A percentile compares a stretch with the other conserved stretches of the same genome.
Evolutionary conservation across 805 yeast genomes (phyloP).

Genomic region (Cyberlindnera japonica): DNA sequence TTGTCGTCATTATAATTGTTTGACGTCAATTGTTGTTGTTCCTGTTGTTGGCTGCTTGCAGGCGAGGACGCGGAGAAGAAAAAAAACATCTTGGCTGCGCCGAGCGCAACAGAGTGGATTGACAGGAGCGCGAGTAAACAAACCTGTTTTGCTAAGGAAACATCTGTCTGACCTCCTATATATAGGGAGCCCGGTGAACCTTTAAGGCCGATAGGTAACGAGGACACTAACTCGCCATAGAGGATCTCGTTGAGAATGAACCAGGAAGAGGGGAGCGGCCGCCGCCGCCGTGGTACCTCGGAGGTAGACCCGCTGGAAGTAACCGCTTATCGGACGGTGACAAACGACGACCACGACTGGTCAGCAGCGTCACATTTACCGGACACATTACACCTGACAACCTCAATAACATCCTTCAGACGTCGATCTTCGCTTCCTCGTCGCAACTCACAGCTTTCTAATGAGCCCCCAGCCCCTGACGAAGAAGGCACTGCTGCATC

Average conservation of each 20-base stretch:
- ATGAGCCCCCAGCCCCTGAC: not conserved
- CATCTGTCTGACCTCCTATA: too few relatives aligned
- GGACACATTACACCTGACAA: constrained; percentile 8
- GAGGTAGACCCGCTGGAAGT: constrained; percentile 17
- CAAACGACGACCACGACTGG: constrained; percentile 14
- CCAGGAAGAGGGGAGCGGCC: not conserved
- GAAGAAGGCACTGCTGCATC: not conserved
- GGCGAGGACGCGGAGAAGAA: not conserved
- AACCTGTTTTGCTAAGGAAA: too few relatives aligned
- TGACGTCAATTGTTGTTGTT: not conserved
- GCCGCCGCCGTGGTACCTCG: constrained; percentile 9
- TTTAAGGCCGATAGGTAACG: not conserved
- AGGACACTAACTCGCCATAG: not conserved
- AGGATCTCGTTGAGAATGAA: not conserved
- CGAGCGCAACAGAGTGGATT: too few relatives aligned
- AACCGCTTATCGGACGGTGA: constrained; percentile 9
- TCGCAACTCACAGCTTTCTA: not conserved
- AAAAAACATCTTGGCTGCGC: too few relatives aligned
- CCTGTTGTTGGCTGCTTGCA: not conserved
- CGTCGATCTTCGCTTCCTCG: constrained; percentile 8
- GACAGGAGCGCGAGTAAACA: too few relatives aligned
- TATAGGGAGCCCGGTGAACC: too few relatives aligned
- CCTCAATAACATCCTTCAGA: constrained; percentile 6
- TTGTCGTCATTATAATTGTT: not conserved
- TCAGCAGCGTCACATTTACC: constrained; percentile 11